A percentile compares a stretch with the other conserved stretches of the same genome.
Evolutionary conservation across 2,329 filamentous ascomycete species (phyloP).

Genomic region (Orbilia quercus): DNA sequence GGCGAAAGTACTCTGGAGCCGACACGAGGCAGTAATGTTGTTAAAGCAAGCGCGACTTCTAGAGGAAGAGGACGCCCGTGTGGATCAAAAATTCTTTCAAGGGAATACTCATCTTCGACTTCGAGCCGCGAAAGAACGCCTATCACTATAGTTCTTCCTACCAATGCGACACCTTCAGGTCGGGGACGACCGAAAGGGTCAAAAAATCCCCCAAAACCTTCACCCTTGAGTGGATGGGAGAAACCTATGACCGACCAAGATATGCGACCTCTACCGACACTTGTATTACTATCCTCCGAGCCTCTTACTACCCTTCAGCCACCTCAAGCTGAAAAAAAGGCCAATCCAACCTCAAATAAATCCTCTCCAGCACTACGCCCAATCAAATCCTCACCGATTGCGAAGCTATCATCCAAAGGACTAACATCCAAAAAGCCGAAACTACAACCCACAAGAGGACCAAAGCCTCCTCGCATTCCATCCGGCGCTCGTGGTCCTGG

Average conservation of each 20-base stretch:
- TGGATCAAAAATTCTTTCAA: constrained; percentile 22
- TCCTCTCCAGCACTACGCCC: neutral
- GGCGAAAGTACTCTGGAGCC: constrained; percentile 15
- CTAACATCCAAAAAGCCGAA: neutral
- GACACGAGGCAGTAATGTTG: constrained; percentile 29
- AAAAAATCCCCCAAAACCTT: constrained; percentile 31
- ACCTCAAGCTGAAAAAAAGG: neutral
- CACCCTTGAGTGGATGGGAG: constrained; percentile 15
- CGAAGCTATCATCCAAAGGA: neutral
- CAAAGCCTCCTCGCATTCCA: constrained; percentile 27
- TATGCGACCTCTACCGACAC: neutral
- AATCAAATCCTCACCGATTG: neutral
- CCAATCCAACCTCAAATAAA: neutral
- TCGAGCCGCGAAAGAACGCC: constrained; percentile 27
- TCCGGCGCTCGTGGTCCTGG: constrained; percentile 48
- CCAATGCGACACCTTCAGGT: neutral
- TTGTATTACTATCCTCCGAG: neutral
- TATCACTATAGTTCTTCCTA: neutral
- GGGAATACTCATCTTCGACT: constrained; percentile 12
- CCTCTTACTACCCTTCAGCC: neutral
- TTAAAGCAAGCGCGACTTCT: constrained; percentile 43
- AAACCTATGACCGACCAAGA: constrained; percentile 8
- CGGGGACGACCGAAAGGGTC: constrained; percentile 45
- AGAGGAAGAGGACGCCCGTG: constrained; percentile 49
- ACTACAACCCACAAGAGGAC: constrained; percentile 38